Evolutionary conservation across 805 yeast species (phyloP), one percentile per base, ranked within the genome.

Genomic region (Zygosaccharomyces siamensis): DNA sequence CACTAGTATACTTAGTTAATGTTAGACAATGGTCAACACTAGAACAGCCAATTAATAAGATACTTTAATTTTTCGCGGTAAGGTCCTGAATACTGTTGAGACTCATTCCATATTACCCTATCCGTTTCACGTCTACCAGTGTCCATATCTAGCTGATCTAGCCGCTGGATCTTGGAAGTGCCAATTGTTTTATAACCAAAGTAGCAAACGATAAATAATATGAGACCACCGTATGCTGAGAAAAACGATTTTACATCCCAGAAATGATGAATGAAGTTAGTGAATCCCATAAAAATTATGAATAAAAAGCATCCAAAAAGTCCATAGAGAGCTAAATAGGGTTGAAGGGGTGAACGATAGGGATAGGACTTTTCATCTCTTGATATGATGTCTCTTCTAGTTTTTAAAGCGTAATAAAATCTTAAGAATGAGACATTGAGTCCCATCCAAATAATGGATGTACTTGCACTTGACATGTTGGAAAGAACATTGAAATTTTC

Each of bases 91-190:
- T 70, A 71, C 30, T 65, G 70, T 37, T 67, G 72, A 45, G 86
- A 87, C 49, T 87, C 93, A 55, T 83, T 88, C 95, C 95, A 87
- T 20, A 82, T 79, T 53, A 78, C 78, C 43, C 89, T 72, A 66
- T 89, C 96, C 68, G 83, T 80, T 62, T 88, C 96, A 44, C 93
- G 74, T 58, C 96, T 72, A 2, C 96, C 96, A 0, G 88, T 77
- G 64, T 89, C 96, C 62, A 85, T 76, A 64, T 89, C 95, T 51
- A 88, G 63, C 40, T 86, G 83, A 56, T 85, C 90, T 40, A 86
- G 68, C 43, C 86, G 75, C 45, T 81, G 86, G 8, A 83, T 70
- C 53, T 80, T 76, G 1, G 90, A 81, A 7, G 87, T 79, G 50
- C 80, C 76, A 12, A 81, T 60, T 0, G 80, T 37, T 59, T 81